These are phyloP conservation scores for Botrytis hyacinthi DNA, from an alignment of 2,329 filamentous ascomycete species.

Conservation along the genomic window DNA sequence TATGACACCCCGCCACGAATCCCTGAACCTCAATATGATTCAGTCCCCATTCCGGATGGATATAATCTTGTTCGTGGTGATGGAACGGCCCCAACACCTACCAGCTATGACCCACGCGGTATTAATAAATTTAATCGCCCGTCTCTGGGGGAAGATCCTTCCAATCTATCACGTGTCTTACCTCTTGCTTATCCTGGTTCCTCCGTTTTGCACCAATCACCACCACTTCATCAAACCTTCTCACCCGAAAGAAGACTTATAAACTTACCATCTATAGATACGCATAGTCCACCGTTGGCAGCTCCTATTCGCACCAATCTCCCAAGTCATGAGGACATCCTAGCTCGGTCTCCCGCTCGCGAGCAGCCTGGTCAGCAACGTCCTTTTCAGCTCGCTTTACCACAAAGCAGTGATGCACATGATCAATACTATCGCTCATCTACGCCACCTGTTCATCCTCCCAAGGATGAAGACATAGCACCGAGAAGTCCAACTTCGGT, in stretches of 20 bases:
- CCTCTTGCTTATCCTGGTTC: not conserved
- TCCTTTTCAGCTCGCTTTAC: conserved; percentile 37
- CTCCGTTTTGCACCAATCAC: not conserved
- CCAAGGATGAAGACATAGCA: not conserved
- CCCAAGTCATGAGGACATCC: conserved; percentile 33
- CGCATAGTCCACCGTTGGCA: conserved; percentile 6
- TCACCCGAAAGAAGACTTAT: not conserved
- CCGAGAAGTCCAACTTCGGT: not conserved
- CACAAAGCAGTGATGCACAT: conserved; percentile 26
- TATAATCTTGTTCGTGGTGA: conserved; percentile 37
- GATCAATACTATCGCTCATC: not conserved
- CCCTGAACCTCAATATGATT: conserved; percentile 36
- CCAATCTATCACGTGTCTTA: conserved; percentile 19
- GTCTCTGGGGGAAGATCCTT: conserved; percentile 21
- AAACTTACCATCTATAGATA: conserved; percentile 1
- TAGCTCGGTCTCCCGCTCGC: conserved; percentile 36
- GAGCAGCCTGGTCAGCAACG: conserved; percentile 33
- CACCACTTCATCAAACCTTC: not conserved
- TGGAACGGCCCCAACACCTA: conserved; percentile 30
- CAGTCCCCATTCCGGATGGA: conserved; percentile 37
- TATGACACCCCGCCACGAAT: conserved; percentile 13
- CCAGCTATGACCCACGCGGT: conserved; percentile 33
- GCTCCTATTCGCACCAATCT: conserved; percentile 20
- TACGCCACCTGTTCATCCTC: conserved; percentile 31
- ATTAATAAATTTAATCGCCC: conserved; percentile 17